Base-by-base conservation (phyloP, 805 yeast genomes). In the Myxozyma mucilagina region DNA sequence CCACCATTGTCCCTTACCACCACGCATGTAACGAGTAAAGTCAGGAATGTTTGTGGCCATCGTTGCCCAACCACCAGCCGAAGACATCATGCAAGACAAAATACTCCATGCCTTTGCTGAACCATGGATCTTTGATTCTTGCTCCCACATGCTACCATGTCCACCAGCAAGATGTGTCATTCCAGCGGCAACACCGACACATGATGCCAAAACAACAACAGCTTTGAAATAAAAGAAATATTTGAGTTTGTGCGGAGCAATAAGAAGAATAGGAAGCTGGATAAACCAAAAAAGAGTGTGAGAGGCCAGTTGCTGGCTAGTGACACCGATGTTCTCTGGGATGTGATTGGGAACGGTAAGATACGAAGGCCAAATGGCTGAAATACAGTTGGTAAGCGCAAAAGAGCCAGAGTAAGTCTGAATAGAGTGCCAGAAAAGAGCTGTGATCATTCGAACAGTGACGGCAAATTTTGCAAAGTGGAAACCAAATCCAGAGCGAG, bases 401-500 rank as follows among this genome's bases (percentile, higher is more conserved):
- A 56, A 59, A 31, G 67, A 58, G 36, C 66, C 67, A 13, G 67
- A 54, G 54, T 35, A 64, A 11, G 67, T 64, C 53, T 59, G 62
- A 49, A 63, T 64, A 1, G 67, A 47, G 39, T 59, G 64, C 68
- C 68, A 64, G 52, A 64, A 64, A n/a, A 63, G 49, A 14, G 67
- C 68, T 13, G 66, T 61, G 16, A 63, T 63, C 61, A 61, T 53
- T 20, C 67, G 63, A 4, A 61, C 58, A 31, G 57, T 35, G 36
- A 63, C 63, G 0, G 66, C 66, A 51, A 60, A 61, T 47, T 61
- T 57, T 39, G 66, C 59, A 38, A 61, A 61, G 35, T 59, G 36
- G 57, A 54, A 63, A 35, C 97, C 97, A 75, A 91, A 91, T 0
- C 93, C 83, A 0, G 93, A 81, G 64, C 97, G 79, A 44, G 86